These are phyloP conservation scores for Diaporthe ilicicola DNA, from an alignment of 2,329 filamentous ascomycete species.

Conservation along the genomic window DNA sequence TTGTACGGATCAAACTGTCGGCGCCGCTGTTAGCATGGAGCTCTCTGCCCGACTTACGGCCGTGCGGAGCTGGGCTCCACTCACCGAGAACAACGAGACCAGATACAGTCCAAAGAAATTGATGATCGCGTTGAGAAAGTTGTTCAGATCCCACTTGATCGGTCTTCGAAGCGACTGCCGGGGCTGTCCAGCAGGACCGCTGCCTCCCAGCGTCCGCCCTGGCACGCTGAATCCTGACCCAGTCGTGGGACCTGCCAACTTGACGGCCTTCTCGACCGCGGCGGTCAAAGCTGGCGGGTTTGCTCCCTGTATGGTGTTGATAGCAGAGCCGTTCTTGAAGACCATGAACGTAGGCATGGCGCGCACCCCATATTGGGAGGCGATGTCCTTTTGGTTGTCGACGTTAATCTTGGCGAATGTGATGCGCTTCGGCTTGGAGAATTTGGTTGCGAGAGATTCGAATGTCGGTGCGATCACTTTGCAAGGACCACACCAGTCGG, in stretches of 20 bases:
- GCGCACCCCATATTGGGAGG: conserved; percentile 79
- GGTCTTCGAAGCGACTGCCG: conserved; percentile 38
- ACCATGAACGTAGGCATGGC: conserved; percentile 97
- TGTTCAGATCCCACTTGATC: conserved; percentile 47
- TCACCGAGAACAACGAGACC: conserved; percentile 66
- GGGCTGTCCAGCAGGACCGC: conserved; percentile 36
- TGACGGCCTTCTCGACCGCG: conserved; percentile 76
- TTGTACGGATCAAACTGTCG: conserved; percentile 68
- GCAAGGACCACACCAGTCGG: conserved; percentile 95
- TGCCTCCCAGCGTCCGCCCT: conserved; percentile 66
- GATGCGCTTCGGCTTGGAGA: conserved; percentile 82
- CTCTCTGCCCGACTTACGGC: too few species aligned
- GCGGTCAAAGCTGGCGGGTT: conserved; percentile 78
- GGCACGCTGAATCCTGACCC: conserved; percentile 61
- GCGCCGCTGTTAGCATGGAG: conserved; percentile 24
- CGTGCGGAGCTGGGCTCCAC: conserved; percentile 39
- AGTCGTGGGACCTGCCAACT: conserved; percentile 54
- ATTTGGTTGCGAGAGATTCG: conserved; percentile 81
- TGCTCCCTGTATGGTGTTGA: conserved; percentile 83
- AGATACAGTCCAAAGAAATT: conserved; percentile 69
- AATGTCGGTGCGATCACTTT: conserved; percentile 91
- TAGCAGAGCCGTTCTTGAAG: conserved; percentile 77
- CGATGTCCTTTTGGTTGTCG: conserved; percentile 81
- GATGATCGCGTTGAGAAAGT: conserved; percentile 58
- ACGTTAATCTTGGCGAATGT: conserved; percentile 94